phyloP scores from a whole-genome alignment of 192 early-diverging fungal species.

The Jimgerdemannia flammicorona region DNA sequence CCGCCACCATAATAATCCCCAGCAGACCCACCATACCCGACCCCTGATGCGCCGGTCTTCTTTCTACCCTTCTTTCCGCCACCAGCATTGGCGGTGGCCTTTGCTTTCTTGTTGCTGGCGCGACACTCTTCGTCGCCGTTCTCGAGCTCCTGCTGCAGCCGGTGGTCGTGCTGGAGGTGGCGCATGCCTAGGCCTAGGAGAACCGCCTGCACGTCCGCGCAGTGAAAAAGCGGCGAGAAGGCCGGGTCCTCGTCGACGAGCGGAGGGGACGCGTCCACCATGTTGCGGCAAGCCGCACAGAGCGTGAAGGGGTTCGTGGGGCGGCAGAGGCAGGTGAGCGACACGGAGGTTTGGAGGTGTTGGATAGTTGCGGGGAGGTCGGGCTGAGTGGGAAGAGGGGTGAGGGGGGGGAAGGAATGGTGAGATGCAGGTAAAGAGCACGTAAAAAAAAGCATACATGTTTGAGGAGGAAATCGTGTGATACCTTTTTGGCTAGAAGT shows the following conservation, averaged over 20 bases:
- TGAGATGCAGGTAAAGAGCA: background rate
- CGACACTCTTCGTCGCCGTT: background rate
- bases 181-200: background rate
- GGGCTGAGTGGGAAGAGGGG: background rate
- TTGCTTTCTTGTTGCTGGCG: background rate
- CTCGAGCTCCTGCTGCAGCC: background rate
- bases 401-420: too few species aligned
- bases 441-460: background rate
- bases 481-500: background rate
- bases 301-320: background rate
- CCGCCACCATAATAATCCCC: background rate
- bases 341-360: background rate
- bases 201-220: background rate
- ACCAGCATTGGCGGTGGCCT: background rate
- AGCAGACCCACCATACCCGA: background rate
- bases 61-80: background rate
- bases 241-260: background rate
- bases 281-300: background rate
- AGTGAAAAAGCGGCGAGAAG: background rate
- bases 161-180: background rate
- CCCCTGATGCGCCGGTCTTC: background rate
- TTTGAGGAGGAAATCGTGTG: background rate
- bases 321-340: background rate
- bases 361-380: background rate
- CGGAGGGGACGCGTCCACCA: background rate